Conservation (phyloP, 345 rosid species). For the Mercurialis annua region DNA sequence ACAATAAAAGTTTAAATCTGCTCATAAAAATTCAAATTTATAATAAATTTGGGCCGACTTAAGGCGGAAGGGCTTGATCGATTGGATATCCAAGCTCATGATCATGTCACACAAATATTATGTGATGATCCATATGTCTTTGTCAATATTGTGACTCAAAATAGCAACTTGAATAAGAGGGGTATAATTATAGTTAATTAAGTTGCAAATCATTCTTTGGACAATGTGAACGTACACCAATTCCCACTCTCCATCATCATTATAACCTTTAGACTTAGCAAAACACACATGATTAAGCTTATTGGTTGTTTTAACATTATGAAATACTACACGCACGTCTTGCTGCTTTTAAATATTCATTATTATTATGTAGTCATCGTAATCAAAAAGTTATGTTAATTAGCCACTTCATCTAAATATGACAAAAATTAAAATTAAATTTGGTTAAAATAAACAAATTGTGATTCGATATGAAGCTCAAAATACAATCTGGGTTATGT, state of each 20-base stretch:
- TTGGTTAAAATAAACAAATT: constrained; percentile 6
- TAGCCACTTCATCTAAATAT: too few species aligned
- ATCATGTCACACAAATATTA: background rate
- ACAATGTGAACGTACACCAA: background rate
- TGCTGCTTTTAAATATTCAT: too few species aligned
- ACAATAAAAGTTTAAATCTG: too few species aligned
- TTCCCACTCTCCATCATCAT: background rate
- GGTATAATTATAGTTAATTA: background rate
- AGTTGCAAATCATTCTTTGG: background rate
- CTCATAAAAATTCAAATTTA: too few species aligned
- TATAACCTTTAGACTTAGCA: background rate
- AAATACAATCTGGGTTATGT: constrained; percentile 28
- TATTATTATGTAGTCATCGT: too few species aligned
- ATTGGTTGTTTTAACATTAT: background rate
- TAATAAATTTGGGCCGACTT: too few species aligned
- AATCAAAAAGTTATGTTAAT: too few species aligned
- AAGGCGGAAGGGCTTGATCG: too few species aligned
- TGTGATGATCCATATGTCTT: background rate
- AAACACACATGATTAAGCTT: background rate
- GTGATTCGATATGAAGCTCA: constrained; percentile 23
- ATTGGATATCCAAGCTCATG: too few species aligned
- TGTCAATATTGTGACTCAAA: background rate
- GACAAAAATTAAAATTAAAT: too few species aligned
- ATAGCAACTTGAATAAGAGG: background rate
- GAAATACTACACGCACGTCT: background rate